A percentile compares a stretch with the other conserved stretches of the same genome.
Evolutionary conservation across 495 filamentous ascomycete genomes (phyloP).

Genomic region (Xylaria acuta): DNA sequence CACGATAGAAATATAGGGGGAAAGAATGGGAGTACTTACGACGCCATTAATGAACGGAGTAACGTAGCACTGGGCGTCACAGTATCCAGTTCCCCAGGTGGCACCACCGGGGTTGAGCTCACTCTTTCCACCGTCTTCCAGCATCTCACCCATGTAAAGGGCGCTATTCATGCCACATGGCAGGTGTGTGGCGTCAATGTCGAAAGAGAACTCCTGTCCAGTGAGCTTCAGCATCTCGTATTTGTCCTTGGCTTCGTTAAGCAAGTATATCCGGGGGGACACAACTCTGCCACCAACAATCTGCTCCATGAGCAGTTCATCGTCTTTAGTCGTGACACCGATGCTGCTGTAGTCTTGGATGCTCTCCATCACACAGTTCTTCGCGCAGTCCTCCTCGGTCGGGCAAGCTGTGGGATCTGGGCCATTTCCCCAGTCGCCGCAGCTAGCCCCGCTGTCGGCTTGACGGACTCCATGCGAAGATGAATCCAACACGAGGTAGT

Average conservation of each 20-base stretch:
- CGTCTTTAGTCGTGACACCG: conserved; percentile 53
- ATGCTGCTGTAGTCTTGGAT: conserved; percentile 49
- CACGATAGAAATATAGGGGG: background rate
- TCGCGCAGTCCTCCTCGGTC: conserved; percentile 54
- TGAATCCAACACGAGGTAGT: conserved; percentile 57
- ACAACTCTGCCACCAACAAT: conserved; percentile 43
- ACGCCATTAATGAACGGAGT: conserved; percentile 64
- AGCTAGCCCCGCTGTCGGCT: conserved; percentile 42
- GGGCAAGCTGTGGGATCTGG: conserved; percentile 56
- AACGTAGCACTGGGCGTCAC: conserved; percentile 69
- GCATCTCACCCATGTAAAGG: conserved; percentile 71
- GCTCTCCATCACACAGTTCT: conserved; percentile 53
- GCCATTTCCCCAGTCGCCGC: conserved; percentile 50
- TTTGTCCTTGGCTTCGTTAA: conserved; percentile 58
- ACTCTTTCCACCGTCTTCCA: conserved; percentile 58
- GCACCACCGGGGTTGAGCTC: conserved; percentile 66
- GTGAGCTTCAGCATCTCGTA: conserved; percentile 67
- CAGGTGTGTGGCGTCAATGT: conserved; percentile 66
- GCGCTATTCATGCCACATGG: conserved; percentile 73
- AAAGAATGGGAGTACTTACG: conserved; percentile 38
- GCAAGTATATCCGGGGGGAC: conserved; percentile 66
- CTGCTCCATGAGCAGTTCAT: conserved; percentile 51
- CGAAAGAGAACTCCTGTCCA: conserved; percentile 66
- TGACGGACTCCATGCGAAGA: conserved; percentile 57
- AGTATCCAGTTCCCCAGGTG: conserved; percentile 72